These are phyloP conservation scores for Suillus tomentosus DNA, from an alignment of 768 basidiomycete species.

Conservation along the genomic window DNA sequence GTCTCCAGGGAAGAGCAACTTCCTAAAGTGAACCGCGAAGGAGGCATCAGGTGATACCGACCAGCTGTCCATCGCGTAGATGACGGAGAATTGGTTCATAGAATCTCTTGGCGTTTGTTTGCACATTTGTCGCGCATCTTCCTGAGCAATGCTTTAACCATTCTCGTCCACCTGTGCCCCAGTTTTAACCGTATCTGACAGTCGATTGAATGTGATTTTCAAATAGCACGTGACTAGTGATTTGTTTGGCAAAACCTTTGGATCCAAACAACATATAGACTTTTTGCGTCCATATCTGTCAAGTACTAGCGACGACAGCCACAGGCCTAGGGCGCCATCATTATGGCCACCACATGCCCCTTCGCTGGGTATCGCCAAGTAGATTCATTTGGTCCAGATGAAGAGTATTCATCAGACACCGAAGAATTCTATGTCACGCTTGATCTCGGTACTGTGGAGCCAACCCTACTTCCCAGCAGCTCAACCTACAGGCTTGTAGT, in stretches of 20 bases:
- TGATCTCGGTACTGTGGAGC: slow-evolving; percentile 71
- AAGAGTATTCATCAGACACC: slow-evolving; percentile 60
- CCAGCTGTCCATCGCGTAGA: background rate
- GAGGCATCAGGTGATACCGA: background rate
- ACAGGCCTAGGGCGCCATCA: background rate
- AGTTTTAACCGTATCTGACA: background rate
- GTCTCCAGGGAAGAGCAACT: background rate
- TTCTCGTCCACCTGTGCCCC: background rate
- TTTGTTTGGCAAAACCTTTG: background rate
- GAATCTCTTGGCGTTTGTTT: background rate
- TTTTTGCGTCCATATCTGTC: background rate
- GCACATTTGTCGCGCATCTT: background rate
- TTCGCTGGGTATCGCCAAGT: slow-evolving; percentile 68
- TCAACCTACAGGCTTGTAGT: slow-evolving; percentile 76
- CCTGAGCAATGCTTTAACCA: background rate
- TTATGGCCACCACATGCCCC: background rate
- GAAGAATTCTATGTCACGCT: slow-evolving; percentile 71
- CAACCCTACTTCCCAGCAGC: slow-evolving; percentile 72
- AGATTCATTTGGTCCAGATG: slow-evolving; percentile 64
- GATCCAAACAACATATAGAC: background rate
- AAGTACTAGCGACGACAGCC: background rate
- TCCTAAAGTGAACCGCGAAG: background rate
- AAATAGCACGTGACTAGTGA: background rate
- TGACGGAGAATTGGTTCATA: background rate
- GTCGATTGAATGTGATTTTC: background rate